phyloP scores from a whole-genome alignment of 352 stramenopile species.

The Phytophthora chlamydospora region DNA sequence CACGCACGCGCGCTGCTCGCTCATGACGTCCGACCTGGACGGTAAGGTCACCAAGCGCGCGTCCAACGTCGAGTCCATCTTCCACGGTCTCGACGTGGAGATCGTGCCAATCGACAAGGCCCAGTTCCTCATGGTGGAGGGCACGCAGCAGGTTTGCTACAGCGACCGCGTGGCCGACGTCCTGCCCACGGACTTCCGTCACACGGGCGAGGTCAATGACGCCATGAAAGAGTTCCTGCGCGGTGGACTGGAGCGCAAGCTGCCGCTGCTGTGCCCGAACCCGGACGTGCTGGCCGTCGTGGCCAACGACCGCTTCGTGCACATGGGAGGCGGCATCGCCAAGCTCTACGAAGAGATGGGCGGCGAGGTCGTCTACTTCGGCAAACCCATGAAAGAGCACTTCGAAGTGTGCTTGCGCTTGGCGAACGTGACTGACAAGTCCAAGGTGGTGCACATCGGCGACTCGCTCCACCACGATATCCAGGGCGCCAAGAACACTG shows the following conservation, averaged over 20 bases:
- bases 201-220: slow-evolving; percentile 47
- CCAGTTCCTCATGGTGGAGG: slow-evolving; percentile 63
- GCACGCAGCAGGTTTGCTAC: slow-evolving; percentile 62
- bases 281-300: slow-evolving; percentile 85
- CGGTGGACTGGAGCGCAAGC: slow-evolving; percentile 47
- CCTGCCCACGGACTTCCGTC: slow-evolving; percentile 50
- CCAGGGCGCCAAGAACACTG: slow-evolving; percentile 53
- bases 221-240: slow-evolving; percentile 55
- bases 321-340: slow-evolving; percentile 81
- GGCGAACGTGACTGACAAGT: slow-evolving; percentile 31
- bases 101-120: slow-evolving; percentile 48
- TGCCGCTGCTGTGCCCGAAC: slow-evolving; percentile 89
- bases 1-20: slow-evolving; percentile 39
- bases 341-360: slow-evolving; percentile 80
- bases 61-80: slow-evolving; percentile 51
- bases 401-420: slow-evolving; percentile 72
- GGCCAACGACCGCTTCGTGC: slow-evolving; percentile 59
- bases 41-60: slow-evolving; percentile 37
- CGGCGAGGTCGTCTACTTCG: slow-evolving; percentile 78
- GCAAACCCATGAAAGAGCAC: slow-evolving; percentile 81
- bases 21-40: slow-evolving; percentile 48
- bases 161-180: slow-evolving; percentile 37
- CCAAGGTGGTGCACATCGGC: slow-evolving; percentile 63
- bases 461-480: slow-evolving; percentile 78
- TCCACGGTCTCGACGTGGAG: slow-evolving; percentile 53